Evolutionary conservation across 371 early-diverging fungal species (phyloP), one percentile per base, ranked within the genome.

Genomic region (Mucor lusitanicus): DNA sequence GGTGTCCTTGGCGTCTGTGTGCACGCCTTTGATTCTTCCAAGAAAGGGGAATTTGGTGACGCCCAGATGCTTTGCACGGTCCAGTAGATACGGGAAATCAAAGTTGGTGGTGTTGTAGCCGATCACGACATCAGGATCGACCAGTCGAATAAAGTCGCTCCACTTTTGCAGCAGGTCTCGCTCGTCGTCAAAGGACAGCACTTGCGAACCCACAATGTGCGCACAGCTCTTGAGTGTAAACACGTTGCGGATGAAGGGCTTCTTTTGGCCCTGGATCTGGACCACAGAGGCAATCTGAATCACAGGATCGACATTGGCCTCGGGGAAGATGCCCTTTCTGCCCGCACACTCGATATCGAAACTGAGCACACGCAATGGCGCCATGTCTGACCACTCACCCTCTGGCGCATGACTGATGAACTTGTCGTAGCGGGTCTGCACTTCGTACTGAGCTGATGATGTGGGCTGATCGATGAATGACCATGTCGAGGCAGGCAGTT

Each of bases 281-380:
- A 97, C 91, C 40, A 99, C 89, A 61, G 94, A 96, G 6, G 99
- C 99, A 71, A 99, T 99, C 79, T 99, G 99, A 69, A 99, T 99
- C n/a, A 99, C 96, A 0, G 99, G 97, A 81, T 99, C 99, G 3
- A 86, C 68, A 54, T 89, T 77, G 12, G 99, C 87, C 56, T 95
- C 96, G 1, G 99, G 99, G 70, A 99, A 99, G n/a, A 95, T 82
- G 46, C 97, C 97, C 65, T 94, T 95, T 40, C 97, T 84, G 23
- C 99, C 99, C 42, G 96, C 93, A 74, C 99, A 99, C 84, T 99
- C 99, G 68, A 99, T 99, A 91, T 99, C 99, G 74, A 99, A 97
- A 73, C 96, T 96, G 48, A 99, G 75, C 56, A 99, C 92, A 63
- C 99, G 91, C 23, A 99, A 83, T 0, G 99, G 99, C 0, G 99